These are phyloP conservation scores for Blastocystis sp. DNA, from an alignment of 352 stramenopile genomes.

Conservation along the genomic window DNA sequence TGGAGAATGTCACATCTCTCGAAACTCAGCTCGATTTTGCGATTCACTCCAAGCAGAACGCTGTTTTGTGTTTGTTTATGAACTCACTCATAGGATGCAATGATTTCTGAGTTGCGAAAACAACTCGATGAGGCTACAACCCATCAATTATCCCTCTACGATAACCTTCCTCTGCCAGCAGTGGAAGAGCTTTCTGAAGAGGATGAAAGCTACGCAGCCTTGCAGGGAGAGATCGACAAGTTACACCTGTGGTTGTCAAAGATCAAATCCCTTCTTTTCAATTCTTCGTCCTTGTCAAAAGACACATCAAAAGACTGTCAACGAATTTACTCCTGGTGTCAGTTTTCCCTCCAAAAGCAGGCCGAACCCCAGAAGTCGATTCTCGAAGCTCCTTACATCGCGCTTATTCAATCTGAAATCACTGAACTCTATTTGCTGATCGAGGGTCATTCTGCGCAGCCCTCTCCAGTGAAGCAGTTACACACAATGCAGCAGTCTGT, in stretches of 20 bases:
- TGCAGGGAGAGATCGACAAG: background rate
- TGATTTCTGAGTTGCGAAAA: background rate
- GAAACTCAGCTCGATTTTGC: background rate
- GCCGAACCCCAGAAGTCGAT: background rate
- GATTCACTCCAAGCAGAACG: background rate
- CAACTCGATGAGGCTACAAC: background rate
- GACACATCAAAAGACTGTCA: background rate
- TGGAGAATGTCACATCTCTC: background rate
- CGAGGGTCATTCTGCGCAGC: background rate
- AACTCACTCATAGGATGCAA: background rate
- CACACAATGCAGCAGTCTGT: background rate
- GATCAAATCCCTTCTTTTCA: background rate
- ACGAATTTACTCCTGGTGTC: slow-evolving; percentile 1
- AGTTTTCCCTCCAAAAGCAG: background rate
- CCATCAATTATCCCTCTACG: background rate
- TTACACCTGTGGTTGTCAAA: background rate
- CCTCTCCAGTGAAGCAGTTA: background rate
- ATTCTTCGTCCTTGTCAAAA: background rate
- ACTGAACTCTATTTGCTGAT: background rate
- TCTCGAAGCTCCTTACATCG: background rate
- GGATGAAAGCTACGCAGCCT: background rate
- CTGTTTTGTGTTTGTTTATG: background rate
- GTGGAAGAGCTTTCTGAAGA: background rate
- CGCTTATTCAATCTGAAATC: background rate
- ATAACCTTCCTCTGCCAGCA: background rate